Evolutionary conservation across 78 protist species (phyloP).

Genomic region (Dictyostelium intermedium): DNA sequence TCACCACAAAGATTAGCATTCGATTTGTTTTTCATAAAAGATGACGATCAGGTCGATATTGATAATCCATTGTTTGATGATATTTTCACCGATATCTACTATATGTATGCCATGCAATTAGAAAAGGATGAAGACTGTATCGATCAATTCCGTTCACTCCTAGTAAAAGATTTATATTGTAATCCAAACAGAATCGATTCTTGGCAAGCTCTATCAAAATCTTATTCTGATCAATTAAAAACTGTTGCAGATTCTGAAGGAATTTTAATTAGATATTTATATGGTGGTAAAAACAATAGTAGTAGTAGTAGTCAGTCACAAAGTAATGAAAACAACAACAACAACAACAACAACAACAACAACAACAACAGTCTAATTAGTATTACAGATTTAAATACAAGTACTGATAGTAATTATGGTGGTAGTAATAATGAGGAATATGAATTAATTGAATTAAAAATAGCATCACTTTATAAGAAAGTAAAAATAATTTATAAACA

Average conservation of each 20-base stretch:
- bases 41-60: not conserved
- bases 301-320: not conserved
- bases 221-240: not conserved
- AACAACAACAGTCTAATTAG: not conserved
- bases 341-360: not conserved
- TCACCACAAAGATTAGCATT: slow-evolving; percentile 29
- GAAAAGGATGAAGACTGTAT: not conserved
- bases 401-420: not conserved
- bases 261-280: not conserved
- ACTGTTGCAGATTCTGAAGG: not conserved
- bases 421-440: not conserved
- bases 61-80: slow-evolving; percentile 57
- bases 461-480: not conserved
- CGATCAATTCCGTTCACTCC: not conserved
- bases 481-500: slow-evolving; percentile 7
- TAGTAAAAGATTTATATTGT: slow-evolving; percentile 46
- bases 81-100: slow-evolving; percentile 62
- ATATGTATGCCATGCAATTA: slow-evolving; percentile 30
- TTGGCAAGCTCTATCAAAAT: slow-evolving; percentile 16
- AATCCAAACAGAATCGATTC: slow-evolving; percentile 45
- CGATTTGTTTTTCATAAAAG: not conserved
- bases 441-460: not conserved
- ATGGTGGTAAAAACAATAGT: not conserved
- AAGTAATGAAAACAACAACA: not conserved
- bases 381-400: not conserved